Evolutionary conservation across 495 filamentous ascomycete species (phyloP), one percentile per base, ranked within the genome.

Genomic region (Tuber melanosporum): DNA sequence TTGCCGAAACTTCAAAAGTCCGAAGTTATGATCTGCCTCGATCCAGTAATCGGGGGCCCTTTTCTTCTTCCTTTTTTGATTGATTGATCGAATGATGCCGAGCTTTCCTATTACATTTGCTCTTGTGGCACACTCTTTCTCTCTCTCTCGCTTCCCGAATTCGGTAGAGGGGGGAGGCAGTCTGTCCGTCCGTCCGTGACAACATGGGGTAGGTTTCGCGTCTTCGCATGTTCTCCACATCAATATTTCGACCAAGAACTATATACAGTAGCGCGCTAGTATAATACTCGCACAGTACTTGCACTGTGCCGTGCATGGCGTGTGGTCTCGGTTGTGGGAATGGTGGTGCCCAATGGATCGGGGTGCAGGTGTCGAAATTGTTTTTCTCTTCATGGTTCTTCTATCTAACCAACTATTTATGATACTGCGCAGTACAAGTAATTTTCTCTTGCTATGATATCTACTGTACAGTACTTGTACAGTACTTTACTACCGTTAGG

Each of bases 291-390:
- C 32, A 32, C 42, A 72, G 43, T 57, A 75, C 52, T 75, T 5
- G 52, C 70, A 70, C 26, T 47, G 74, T 73, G 52, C 66, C 62
- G 71, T 74, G 41, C 77, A 78, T 49, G 75, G 47, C 73, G 44
- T 76, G 71, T 71, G 74, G 71, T 71, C 73, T 71, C 76, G 42
- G 77, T 44, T 62, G 73, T 76, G 77, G 78, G 78, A 78, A 80
- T 71, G n/a, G 9, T 26, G 71, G 72, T 79, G 71, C 77, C 78
- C 66, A 79, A 76, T 72, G 66, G 78, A 80, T 80, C 74, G 71
- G 74, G 73, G 49, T 76, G 77, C 73, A 79, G 73, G 22, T 75
- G 49, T 22, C 22, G 47, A n/a, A 52, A 52, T 57, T 57, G 49
- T 57, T 57, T 57, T 57, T 57, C 9, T 12, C 49, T 3, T 14